Evolutionary conservation across 305 asterid genomes (phyloP), one percentile per base, ranked within the genome.

Genomic region (Fraxinus greggii): DNA sequence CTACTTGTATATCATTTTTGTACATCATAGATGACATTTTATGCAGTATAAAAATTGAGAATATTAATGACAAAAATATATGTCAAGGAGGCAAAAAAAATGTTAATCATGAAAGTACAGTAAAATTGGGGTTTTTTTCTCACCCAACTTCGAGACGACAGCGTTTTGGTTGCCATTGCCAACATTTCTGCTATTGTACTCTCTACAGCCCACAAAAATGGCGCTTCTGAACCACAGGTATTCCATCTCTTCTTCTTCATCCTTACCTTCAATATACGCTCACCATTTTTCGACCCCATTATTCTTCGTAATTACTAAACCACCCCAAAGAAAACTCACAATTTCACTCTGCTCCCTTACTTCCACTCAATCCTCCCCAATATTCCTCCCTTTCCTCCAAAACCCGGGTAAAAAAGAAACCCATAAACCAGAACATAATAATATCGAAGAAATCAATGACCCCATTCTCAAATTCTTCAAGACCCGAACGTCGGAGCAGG

Each of bases 361-460:
- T 33, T 26, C 88, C 72, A 17, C 89, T 63, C 40, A 80, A 48
- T 83, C 90, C 78, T 82, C 95, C 73, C 84, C 87, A 42, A 89
- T 95, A 78, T 94, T 94, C 88, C 95, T 92, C 79, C 93, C 97
- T 61, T 93, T 90, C 83, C 96, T 95, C 21, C 92, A 91, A 77
- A 80, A 87, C 84, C 92, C 92, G 81, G 79, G 83, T 26, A 83
- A 65, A 74, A 85, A 86, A 40, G 79, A 78, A 73, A 54, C 65
- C 76, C 83, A 76, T 2, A 76, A 69, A 69, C 86, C 77, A 7
- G 86, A 82, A 3, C 61, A 42, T 26, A 78, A 74, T 12, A 84
- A 83, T 13, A 8, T n/a, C 9, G 86, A 84, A 72, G 85, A 79
- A n/a, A 76, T 76, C 36, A 85, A 89, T 70, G 97, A 93, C 90